These are phyloP conservation scores for Lepiota brunneoincarnata DNA, from an alignment of 768 basidiomycete genomes.

Conservation along the genomic window DNA sequence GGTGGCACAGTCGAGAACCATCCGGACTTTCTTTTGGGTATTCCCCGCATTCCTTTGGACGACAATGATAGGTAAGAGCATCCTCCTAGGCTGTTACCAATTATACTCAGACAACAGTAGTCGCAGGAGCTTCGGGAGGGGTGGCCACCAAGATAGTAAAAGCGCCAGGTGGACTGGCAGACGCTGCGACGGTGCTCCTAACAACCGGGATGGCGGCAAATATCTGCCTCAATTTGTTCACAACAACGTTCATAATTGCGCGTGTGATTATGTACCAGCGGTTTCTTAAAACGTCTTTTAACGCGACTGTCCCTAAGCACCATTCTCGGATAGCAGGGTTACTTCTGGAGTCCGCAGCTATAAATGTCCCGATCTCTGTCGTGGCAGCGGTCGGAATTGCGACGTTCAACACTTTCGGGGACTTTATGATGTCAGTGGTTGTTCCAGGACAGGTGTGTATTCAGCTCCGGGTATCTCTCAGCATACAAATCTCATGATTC, in stretches of 20 bases:
- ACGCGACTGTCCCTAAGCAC: not conserved
- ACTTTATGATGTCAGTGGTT: conserved; percentile 2
- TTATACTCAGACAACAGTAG: not conserved
- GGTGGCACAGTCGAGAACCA: not conserved
- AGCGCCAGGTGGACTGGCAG: not conserved
- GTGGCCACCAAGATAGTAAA: not conserved
- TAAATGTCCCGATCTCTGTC: not conserved
- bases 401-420: not conserved
- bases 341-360: conserved; percentile 2
- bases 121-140: not conserved
- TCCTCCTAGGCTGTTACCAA: too few relatives aligned
- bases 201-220: not conserved
- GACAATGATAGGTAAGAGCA: not conserved
- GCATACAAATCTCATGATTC: not conserved
- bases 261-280: conserved; percentile 1
- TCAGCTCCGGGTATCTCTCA: not conserved
- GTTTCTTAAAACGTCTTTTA: not conserved
- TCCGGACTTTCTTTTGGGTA: not conserved
- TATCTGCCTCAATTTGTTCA: not conserved
- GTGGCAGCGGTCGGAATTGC: conserved; percentile 1
- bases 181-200: not conserved
- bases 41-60: not conserved
- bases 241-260: not conserved
- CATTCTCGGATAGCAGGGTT: not conserved
- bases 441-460: not conserved